A percentile compares a stretch with the other conserved stretches of the same genome.
phyloP scores from a whole-genome alignment of 768 basidiomycete genomes.

The Suillus hirtellus region DNA sequence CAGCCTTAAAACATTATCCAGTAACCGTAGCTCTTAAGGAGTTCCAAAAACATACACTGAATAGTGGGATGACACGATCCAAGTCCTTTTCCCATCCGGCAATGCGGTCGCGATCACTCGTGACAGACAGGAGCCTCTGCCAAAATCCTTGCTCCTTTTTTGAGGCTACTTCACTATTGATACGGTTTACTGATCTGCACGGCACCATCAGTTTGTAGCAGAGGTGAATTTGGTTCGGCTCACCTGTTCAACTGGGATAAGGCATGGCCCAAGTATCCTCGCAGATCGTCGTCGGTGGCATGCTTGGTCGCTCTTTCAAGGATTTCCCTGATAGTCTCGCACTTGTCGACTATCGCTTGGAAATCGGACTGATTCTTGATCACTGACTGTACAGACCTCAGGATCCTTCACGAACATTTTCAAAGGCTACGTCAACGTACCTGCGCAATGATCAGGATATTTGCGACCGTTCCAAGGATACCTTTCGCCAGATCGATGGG shows the following conservation, averaged over 20 bases:
- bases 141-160: background rate
- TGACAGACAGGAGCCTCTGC: background rate
- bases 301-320: background rate
- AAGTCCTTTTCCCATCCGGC: background rate
- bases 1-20: background rate
- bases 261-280: background rate
- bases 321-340: background rate
- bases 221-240: background rate
- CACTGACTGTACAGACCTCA: background rate
- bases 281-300: background rate
- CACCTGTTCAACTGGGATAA: conserved; percentile 1
- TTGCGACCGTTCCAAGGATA: background rate
- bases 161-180: background rate
- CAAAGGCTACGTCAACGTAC: background rate
- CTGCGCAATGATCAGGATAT: background rate
- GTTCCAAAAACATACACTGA: background rate
- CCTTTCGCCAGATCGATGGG: background rate
- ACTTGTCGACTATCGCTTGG: background rate
- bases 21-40: background rate
- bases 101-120: background rate
- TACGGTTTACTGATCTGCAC: background rate
- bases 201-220: background rate
- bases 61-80: background rate
- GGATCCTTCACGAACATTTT: background rate
- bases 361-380: conserved; percentile 4